These are phyloP conservation scores for Globisporangium iwayamae DNA, from an alignment of 352 stramenopile species.

Conservation along the genomic window DNA sequence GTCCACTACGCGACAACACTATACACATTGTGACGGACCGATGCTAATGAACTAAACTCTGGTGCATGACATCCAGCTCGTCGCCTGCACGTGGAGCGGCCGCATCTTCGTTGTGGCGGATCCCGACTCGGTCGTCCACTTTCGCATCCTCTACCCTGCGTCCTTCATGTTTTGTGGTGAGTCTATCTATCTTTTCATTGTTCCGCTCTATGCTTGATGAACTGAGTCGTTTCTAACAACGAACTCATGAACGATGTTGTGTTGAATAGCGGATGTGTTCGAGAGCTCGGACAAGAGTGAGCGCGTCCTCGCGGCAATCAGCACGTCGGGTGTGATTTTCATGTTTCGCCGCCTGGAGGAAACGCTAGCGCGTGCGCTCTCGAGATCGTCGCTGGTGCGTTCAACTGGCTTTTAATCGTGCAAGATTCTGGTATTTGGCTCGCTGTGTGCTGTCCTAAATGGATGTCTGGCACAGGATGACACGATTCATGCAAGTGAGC, in stretches of 20 bases:
- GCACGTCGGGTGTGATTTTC: conserved; percentile 61
- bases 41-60: not conserved
- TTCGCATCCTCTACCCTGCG: conserved; percentile 59
- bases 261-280: conserved; percentile 29
- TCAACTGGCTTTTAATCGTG: not conserved
- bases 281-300: conserved; percentile 27
- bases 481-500: conserved; percentile 30
- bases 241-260: not conserved
- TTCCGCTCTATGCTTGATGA: not conserved
- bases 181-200: conserved; percentile 1
- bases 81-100: conserved; percentile 72
- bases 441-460: not conserved
- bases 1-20: not conserved
- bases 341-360: conserved; percentile 48
- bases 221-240: not conserved
- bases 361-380: conserved; percentile 42
- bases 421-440: not conserved
- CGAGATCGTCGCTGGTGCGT: conserved; percentile 40
- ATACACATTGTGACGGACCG: not conserved
- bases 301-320: conserved; percentile 53
- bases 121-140: conserved; percentile 39
- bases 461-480: conserved; percentile 8
- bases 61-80: conserved; percentile 27
- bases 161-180: conserved; percentile 69
- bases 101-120: conserved; percentile 50